Conservation (phyloP, 257 asterid genomes). For the Petunia axillaris region DNA sequence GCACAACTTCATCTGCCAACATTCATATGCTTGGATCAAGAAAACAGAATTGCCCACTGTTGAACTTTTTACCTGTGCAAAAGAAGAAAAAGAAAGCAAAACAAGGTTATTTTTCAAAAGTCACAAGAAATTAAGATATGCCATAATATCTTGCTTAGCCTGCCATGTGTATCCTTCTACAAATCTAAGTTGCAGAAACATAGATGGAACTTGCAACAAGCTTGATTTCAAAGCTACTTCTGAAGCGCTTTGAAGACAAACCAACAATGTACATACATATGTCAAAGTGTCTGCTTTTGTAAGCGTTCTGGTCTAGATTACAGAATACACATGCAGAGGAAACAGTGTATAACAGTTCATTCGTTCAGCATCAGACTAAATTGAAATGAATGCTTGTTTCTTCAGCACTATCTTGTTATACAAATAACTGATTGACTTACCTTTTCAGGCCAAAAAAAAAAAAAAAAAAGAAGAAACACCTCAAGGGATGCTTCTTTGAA, state of each 20-base stretch:
- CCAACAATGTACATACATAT: neutral
- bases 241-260: neutral
- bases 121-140: neutral
- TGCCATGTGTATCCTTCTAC: neutral
- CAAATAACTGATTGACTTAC: neutral
- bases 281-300: neutral
- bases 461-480: too few species aligned
- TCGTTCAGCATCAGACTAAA: neutral
- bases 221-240: conserved; percentile 7
- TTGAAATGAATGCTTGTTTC: neutral
- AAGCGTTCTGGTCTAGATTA: neutral
- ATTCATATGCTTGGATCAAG: neutral
- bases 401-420: neutral
- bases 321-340: neutral
- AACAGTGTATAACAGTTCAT: neutral
- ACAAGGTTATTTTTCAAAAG: neutral
- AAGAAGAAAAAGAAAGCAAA: neutral
- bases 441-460: neutral
- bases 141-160: conserved; percentile 3
- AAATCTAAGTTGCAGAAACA: neutral
- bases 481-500: neutral
- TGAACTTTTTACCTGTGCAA: conserved; percentile 17
- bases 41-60: neutral
- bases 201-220: neutral
- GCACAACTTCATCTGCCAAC: neutral